Evolutionary conservation across 2,329 filamentous ascomycete genomes (phyloP).

Genomic region (Trichothecium sympodiale): DNA sequence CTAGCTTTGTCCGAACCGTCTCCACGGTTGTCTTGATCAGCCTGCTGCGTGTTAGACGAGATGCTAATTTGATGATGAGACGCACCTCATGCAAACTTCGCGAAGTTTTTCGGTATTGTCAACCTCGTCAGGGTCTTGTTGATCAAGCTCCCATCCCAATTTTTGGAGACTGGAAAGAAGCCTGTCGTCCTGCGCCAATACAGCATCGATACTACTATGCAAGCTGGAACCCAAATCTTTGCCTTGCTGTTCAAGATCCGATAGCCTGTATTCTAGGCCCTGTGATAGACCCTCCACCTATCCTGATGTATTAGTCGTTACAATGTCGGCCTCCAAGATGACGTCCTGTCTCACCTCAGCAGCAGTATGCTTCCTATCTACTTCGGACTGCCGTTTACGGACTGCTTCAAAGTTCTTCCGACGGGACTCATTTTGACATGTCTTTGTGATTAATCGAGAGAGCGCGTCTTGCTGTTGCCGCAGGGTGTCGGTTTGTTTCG

Average conservation of each 20-base stretch:
- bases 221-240: slow-evolving; percentile 32
- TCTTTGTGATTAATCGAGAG: slow-evolving; percentile 33
- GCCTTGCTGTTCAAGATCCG: slow-evolving; percentile 40
- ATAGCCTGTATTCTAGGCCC: slow-evolving; percentile 30
- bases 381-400: slow-evolving; percentile 18
- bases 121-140: slow-evolving; percentile 38
- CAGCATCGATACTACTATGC: slow-evolving; percentile 34
- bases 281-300: slow-evolving; percentile 39
- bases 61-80: not conserved
- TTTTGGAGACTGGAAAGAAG: slow-evolving; percentile 55
- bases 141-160: slow-evolving; percentile 48
- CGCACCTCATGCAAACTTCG: slow-evolving; percentile 43
- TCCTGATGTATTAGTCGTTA: not conserved
- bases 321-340: too few species aligned
- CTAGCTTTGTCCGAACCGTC: slow-evolving; percentile 40
- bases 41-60: slow-evolving; percentile 15
- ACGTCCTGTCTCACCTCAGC: slow-evolving; percentile 28
- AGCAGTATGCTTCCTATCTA: slow-evolving; percentile 28
- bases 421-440: slow-evolving; percentile 16
- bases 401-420: slow-evolving; percentile 17
- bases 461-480: slow-evolving; percentile 52
- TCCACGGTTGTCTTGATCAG: slow-evolving; percentile 48
- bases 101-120: slow-evolving; percentile 45
- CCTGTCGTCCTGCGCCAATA: slow-evolving; percentile 52
- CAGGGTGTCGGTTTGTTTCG: slow-evolving; percentile 51